These are phyloP conservation scores for Chamaenerion angustifolium DNA, from an alignment of 345 rosid genomes.

Conservation along the genomic window DNA sequence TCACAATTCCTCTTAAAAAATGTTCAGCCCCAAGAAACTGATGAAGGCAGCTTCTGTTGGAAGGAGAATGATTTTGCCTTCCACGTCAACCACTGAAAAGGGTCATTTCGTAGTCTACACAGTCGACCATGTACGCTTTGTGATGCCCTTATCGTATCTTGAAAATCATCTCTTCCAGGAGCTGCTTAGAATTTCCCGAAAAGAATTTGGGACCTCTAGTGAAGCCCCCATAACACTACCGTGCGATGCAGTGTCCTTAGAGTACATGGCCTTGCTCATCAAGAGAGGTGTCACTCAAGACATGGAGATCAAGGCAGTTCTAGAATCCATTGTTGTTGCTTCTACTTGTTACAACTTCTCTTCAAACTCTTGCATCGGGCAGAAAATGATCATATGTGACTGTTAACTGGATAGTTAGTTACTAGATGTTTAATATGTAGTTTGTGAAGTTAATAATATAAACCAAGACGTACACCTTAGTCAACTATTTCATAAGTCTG, in stretches of 20 bases:
- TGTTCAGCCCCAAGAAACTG: constrained; percentile 1
- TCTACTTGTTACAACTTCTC: background rate
- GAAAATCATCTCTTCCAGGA: constrained; percentile 1
- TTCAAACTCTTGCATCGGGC: background rate
- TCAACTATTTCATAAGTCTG: too few relatives aligned
- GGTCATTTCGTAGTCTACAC: constrained; percentile 27
- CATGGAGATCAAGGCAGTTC: background rate
- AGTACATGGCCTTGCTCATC: constrained; percentile 1
- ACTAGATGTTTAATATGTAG: too few relatives aligned
- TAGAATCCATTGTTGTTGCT: constrained; percentile 3
- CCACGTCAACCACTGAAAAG: background rate
- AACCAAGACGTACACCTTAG: too few relatives aligned
- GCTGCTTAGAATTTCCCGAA: constrained; percentile 8
- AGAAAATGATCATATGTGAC: too few relatives aligned
- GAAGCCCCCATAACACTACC: constrained; percentile 9
- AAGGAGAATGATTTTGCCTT: background rate
- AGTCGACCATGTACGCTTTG: constrained; percentile 3
- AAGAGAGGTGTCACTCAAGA: background rate
- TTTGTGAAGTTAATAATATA: too few relatives aligned
- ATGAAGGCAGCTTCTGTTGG: background rate
- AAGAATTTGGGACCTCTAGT: constrained; percentile 8
- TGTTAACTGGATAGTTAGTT: too few relatives aligned
- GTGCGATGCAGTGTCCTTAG: constrained; percentile 5
- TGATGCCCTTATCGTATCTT: constrained; percentile 9
- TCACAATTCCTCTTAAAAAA: background rate